Percentiles rank a stretch among this genome's conserved stretches.
Evolutionary conservation across 208 protist genomes (phyloP).

Genomic region (Ichthyophonus hoferi): DNA sequence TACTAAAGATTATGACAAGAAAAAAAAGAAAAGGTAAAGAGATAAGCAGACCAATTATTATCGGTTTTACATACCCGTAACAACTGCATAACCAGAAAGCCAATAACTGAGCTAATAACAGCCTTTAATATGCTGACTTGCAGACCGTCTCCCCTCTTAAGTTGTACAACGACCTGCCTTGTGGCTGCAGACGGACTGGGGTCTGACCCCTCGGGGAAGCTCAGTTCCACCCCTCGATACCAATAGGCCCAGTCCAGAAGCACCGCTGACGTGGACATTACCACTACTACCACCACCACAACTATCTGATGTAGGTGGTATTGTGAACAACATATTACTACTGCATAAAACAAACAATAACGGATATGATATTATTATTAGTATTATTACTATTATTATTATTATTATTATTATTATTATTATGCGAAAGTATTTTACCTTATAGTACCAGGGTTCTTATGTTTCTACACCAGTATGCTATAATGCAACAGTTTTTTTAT

Average conservation of each 20-base stretch:
- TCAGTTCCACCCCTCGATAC: neutral
- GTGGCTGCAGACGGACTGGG: neutral
- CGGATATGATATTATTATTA: too few relatives aligned
- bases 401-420: too few relatives aligned
- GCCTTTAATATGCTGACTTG: constrained; percentile 23
- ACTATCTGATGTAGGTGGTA: neutral
- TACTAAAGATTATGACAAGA: neutral
- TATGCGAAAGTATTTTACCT: too few relatives aligned
- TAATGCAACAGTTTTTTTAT: too few relatives aligned
- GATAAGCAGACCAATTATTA: neutral
- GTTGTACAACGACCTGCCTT: neutral
- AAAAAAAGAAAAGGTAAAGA: neutral
- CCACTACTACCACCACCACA: neutral
- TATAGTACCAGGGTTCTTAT: too few relatives aligned
- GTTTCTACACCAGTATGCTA: too few relatives aligned
- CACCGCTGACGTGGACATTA: neutral
- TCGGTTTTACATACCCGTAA: neutral
- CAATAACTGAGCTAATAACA: constrained; percentile 12
- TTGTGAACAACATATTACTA: too few relatives aligned
- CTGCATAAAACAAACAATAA: too few relatives aligned
- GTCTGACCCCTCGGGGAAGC: neutral
- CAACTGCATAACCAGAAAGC: constrained; percentile 4
- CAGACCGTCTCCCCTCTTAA: constrained; percentile 1
- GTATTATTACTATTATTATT: too few relatives aligned
- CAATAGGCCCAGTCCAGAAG: constrained; percentile 26